Evolutionary conservation across 2,329 filamentous ascomycete species (phyloP).

Genomic region (Fusarium proliferatum): DNA sequence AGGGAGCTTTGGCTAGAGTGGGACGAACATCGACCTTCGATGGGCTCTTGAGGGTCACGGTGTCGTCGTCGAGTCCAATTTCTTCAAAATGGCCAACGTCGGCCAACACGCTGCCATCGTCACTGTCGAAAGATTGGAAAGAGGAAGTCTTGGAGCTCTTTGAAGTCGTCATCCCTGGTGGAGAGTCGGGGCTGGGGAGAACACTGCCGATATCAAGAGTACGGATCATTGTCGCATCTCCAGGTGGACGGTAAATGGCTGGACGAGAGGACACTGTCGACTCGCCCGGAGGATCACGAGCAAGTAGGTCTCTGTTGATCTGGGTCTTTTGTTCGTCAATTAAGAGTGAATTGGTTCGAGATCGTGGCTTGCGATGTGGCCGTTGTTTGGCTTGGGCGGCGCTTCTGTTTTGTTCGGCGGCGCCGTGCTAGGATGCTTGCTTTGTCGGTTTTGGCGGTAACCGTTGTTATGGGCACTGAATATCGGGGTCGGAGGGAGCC

Average conservation of each 20-base stretch:
- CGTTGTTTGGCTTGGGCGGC: conserved; percentile 17
- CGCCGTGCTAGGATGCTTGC: conserved; percentile 19
- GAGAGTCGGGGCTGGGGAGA: conserved; percentile 51
- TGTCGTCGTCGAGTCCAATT: conserved; percentile 81
- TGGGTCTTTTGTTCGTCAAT: background rate
- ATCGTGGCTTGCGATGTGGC: conserved; percentile 22
- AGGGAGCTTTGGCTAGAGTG: conserved; percentile 44
- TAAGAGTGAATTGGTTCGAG: conserved; percentile 3
- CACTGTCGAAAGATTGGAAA: conserved; percentile 81
- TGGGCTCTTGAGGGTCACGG: conserved; percentile 61
- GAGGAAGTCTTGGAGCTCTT: conserved; percentile 94
- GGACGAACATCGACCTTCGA: conserved; percentile 56
- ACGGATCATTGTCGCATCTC: conserved; percentile 53
- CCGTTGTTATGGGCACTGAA: conserved; percentile 41
- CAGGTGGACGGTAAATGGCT: conserved; percentile 16
- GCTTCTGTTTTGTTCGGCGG: conserved; percentile 37
- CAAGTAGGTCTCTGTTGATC: background rate
- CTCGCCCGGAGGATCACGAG: conserved; percentile 19
- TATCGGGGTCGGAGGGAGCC: conserved; percentile 38
- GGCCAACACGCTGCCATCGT: conserved; percentile 75
- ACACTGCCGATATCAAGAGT: conserved; percentile 46
- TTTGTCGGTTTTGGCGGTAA: conserved; percentile 26
- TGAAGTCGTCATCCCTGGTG: conserved; percentile 76
- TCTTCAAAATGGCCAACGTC: conserved; percentile 92
- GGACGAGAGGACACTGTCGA: conserved; percentile 27